A percentile compares a stretch with the other conserved stretches of the same genome.
phyloP scores from a whole-genome alignment of 192 early-diverging fungal genomes.

The Backusella circina region DNA sequence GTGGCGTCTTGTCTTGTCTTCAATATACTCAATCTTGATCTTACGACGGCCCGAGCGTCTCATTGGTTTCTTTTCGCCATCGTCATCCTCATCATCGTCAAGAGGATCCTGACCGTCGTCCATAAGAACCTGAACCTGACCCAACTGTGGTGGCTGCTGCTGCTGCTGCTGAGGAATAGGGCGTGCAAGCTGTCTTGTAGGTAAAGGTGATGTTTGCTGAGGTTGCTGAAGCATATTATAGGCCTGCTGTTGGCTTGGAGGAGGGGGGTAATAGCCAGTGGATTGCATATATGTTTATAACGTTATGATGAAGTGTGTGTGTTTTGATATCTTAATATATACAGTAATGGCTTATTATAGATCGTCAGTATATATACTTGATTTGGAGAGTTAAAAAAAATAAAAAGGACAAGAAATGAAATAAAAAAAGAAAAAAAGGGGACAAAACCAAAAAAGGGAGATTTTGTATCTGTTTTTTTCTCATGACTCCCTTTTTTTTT shows the following conservation, averaged over 20 bases:
- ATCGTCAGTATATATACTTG: constrained; percentile 2
- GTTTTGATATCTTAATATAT: background rate
- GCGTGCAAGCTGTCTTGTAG: background rate
- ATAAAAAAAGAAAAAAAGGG: constrained; percentile 4
- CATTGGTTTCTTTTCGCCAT: constrained; percentile 47
- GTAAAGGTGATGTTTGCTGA: background rate
- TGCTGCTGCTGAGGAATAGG: background rate
- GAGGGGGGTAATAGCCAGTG: constrained; percentile 2
- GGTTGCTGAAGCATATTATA: background rate
- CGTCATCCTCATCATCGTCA: constrained; percentile 57
- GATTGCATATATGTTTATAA: constrained; percentile 1
- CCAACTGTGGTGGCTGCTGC: background rate
- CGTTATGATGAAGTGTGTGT: background rate
- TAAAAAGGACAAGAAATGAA: background rate
- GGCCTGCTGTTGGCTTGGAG: background rate
- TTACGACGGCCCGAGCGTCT: constrained; percentile 84
- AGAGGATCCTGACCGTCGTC: constrained; percentile 11
- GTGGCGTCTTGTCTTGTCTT: constrained; percentile 87
- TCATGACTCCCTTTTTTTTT: constrained; percentile 3
- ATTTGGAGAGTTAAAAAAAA: background rate
- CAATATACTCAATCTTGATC: constrained; percentile 94
- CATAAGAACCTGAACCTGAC: background rate
- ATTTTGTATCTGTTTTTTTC: constrained; percentile 3
- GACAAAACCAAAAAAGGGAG: background rate
- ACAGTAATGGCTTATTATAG: constrained; percentile 5